Conservation (phyloP, 2,329 filamentous ascomycete species). For the Fusarium abutilonis region DNA sequence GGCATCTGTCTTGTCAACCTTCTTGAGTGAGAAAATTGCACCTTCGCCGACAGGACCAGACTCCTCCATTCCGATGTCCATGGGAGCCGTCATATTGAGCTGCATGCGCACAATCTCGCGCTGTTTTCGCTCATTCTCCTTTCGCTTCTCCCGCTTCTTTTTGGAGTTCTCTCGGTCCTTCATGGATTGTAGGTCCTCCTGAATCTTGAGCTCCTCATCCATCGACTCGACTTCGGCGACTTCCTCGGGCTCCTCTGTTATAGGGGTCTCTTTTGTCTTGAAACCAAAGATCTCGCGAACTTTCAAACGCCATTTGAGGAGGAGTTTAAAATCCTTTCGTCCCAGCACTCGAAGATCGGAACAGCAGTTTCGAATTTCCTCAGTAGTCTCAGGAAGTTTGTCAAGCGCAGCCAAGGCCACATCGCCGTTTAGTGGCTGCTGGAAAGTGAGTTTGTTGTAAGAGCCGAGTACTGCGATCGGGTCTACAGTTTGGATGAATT, state of each 20-base stretch:
- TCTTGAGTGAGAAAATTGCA: slow-evolving; percentile 86
- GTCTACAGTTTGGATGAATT: slow-evolving; percentile 93
- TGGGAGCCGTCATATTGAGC: slow-evolving; percentile 94
- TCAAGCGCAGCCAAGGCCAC: slow-evolving; percentile 87
- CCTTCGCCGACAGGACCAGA: slow-evolving; percentile 80
- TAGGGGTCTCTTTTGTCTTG: slow-evolving; percentile 73
- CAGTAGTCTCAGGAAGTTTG: slow-evolving; percentile 85
- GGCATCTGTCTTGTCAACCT: slow-evolving; percentile 79
- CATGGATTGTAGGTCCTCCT: slow-evolving; percentile 84
- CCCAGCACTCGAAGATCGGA: slow-evolving; percentile 88
- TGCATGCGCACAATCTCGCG: slow-evolving; percentile 97
- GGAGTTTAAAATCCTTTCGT: slow-evolving; percentile 90
- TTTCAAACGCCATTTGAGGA: slow-evolving; percentile 89
- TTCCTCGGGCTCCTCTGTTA: slow-evolving; percentile 65
- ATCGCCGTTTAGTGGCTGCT: slow-evolving; percentile 81
- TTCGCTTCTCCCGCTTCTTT: slow-evolving; percentile 84
- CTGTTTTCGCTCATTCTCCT: slow-evolving; percentile 92
- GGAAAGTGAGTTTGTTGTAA: slow-evolving; percentile 85
- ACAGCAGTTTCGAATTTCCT: slow-evolving; percentile 82
- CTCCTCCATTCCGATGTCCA: slow-evolving; percentile 95
- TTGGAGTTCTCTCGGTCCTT: slow-evolving; percentile 80
- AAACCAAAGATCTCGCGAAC: slow-evolving; percentile 93
- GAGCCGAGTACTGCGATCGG: slow-evolving; percentile 91
- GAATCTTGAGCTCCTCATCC: slow-evolving; percentile 93
- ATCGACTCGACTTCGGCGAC: slow-evolving; percentile 86